Base-by-base conservation (phyloP, 2,329 filamentous ascomycete species). In the Clonostachys chloroleuca region DNA sequence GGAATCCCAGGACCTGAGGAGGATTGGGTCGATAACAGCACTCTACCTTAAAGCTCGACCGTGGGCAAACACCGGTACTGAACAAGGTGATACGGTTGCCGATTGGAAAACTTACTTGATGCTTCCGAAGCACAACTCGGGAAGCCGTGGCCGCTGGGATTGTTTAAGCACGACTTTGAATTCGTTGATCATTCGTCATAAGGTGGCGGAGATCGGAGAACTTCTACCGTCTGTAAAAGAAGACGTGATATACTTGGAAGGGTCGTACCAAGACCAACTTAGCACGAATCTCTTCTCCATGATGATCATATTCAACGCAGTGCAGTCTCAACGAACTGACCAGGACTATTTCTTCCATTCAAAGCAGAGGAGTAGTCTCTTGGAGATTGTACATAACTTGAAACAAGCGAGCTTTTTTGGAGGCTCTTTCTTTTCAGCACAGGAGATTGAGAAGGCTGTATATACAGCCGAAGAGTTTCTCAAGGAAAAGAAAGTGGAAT, bases 331-430 rank as follows among this genome's bases (percentile, higher is more conserved):
- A 59, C 76, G 92, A 12, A 83, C 79, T 0, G 92, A 92, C 56
- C 74, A 80, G 47, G 92, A 96, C 61, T 96, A 96, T 60, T 86
- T 97, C 52, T 96, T 96, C 56, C 87, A 96, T 56, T 78, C 81
- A 1, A 82, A 78, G 12, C 92, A 92, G 56, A 71, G 79, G 33
- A 85, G 83, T 51, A 75, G 77, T 37, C 70, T 95, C 12, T 68
- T 84, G 24, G 73, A 81, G 46, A 70, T 95, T 3, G 85, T 95
- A 5, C 78, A 77, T 47, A 96, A 96, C 58, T 65, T 96, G 41
- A 81, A 89, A 16, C 87, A 94, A 59, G 85, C 89, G 7, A 89
- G 87, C 43, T 95, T 96, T 59, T 95, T 92, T 63, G 83, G 81
- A 12, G 92, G 89, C 67, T 86, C 86, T 0, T 92, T 91, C 43